Conservation (phyloP, 1,284 basidiomycete genomes). For the Ustilago sp. region DNA sequence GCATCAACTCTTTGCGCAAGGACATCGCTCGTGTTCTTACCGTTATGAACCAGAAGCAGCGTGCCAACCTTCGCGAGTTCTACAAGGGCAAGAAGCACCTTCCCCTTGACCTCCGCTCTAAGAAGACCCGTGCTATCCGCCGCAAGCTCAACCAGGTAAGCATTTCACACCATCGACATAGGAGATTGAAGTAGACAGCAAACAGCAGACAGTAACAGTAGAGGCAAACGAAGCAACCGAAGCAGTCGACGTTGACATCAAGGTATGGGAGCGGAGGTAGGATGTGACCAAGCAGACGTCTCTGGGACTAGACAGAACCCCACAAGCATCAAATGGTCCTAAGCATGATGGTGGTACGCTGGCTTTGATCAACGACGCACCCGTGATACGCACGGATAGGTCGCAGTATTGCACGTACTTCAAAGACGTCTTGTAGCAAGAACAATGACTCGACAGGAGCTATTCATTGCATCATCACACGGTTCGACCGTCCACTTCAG, state of each 20-base stretch:
- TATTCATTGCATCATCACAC: no score
- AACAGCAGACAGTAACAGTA: background rate
- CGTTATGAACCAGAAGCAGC: slow-evolving; percentile 97
- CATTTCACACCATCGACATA: background rate
- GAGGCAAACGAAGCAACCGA: background rate
- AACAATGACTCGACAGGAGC: no score
- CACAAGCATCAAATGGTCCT: background rate
- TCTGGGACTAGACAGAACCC: background rate
- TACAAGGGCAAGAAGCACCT: slow-evolving; percentile 98
- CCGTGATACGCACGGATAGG: no score
- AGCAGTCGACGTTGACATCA: slow-evolving; percentile 1
- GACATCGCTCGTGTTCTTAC: slow-evolving; percentile 98
- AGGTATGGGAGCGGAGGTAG: background rate
- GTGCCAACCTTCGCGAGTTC: slow-evolving; percentile 95
- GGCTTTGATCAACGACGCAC: no score
- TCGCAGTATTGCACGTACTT: no score
- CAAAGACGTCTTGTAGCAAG: no score
- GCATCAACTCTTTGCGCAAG: slow-evolving; percentile 95
- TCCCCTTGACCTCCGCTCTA: slow-evolving; percentile 95
- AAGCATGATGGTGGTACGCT: no score
- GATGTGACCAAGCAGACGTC: background rate
- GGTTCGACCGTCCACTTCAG: no score
- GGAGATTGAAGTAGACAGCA: background rate
- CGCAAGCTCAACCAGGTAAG: slow-evolving; percentile 88
- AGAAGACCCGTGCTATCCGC: slow-evolving; percentile 99